These are phyloP conservation scores for Dictyostelium brefeldianum DNA, from an alignment of 78 protist species.

Conservation along the genomic window DNA sequence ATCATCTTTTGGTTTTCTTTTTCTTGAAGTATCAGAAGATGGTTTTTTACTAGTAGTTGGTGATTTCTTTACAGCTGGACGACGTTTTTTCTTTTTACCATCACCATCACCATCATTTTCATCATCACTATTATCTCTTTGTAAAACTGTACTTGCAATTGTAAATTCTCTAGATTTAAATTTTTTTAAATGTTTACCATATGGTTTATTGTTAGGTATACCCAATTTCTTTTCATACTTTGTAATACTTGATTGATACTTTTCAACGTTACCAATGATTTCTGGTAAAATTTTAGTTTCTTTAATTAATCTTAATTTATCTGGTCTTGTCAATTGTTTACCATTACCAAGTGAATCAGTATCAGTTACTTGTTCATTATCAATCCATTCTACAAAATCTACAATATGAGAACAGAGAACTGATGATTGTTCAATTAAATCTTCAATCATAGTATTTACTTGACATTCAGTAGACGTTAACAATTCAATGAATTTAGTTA, in stretches of 20 bases:
- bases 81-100: background rate
- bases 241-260: conserved; percentile 47
- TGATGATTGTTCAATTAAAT: background rate
- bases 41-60: background rate
- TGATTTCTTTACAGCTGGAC: no score
- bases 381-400: background rate
- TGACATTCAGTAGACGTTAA: background rate
- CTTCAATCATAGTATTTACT: background rate
- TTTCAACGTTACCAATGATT: background rate
- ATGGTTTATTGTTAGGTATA: background rate
- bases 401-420: background rate
- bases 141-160: background rate
- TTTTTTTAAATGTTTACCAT: conserved; percentile 39
- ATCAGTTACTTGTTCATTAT: background rate
- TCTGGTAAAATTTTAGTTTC: conserved; percentile 55
- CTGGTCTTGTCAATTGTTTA: background rate
- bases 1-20: background rate
- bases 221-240: conserved; percentile 51
- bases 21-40: background rate
- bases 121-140: background rate
- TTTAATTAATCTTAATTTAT: conserved; percentile 6
- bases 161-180: conserved; percentile 15
- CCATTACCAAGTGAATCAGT: no score
- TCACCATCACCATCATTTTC: background rate
- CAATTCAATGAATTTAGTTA: background rate